Base-by-base conservation (phyloP, 2,329 filamentous ascomycete genomes). In the Aspergillus texensis region DNA sequence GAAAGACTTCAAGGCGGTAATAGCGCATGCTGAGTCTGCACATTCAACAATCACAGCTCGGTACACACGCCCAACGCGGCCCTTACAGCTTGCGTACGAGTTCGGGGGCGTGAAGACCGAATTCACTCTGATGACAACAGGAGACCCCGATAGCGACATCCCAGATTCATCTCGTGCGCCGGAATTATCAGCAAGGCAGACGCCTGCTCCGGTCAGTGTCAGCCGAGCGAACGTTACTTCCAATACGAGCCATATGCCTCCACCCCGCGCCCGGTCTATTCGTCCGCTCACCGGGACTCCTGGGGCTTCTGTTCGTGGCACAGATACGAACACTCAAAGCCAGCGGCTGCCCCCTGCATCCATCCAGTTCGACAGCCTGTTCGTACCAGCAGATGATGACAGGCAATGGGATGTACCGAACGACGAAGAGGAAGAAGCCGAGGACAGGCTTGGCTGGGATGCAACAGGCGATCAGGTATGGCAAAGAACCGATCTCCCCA, bases 1-100 rank as follows among this genome's bases (percentile, higher is more conserved):
- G 61, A 89, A 88, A 71, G 88, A 90, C 72, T 90, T 90, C 79
- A 87, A 86, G 70, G 84, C 88, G 9, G 86, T 88, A 30, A 85
- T 89, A 28, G 78, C 82, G 1, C 87, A 90, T 71, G 87, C 88
- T 8, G 86, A 88, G 65, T 85, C 85, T 1, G 77, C 87, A 36
- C 83, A 84, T 68, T 81, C 81, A 2, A 79, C 78, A 8, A 78
- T 90, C 14, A 84, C 81, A 43, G 86, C 86, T 39, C 81, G 80
- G 60, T 89, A 88, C 70, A 89, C 87, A 2, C 80, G 81, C 26
- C 86, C 88, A 5, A 85, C 82, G 39, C 82, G 85, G 34, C 88
- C 88, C 4, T 72, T 89, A 65, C 87, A 89, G 66, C 83, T 90
- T 66, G 83, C 79, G 63, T 90, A 89, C 67, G 80, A 82, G 43